Conservation (phyloP, 805 yeast species). For the Maudiozyma pseudohumilis region DNA sequence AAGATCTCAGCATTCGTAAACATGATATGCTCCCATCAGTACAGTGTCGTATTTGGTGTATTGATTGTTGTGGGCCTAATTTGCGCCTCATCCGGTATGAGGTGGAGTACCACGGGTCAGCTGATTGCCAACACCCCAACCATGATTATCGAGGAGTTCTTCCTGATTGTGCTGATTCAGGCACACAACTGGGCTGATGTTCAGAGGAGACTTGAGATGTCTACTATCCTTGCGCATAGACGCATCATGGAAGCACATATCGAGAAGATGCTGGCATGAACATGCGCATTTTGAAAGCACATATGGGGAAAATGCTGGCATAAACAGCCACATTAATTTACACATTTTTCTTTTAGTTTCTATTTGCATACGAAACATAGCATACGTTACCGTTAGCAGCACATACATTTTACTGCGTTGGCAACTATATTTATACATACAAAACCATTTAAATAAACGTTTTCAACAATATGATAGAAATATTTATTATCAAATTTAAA, state of each 20-base stretch:
- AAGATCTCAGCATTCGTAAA: constrained; percentile 22
- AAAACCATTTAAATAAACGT: too few relatives aligned
- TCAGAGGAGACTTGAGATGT: constrained; percentile 19
- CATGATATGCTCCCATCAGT: constrained; percentile 26
- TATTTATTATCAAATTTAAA: too few relatives aligned
- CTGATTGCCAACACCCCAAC: constrained; percentile 35
- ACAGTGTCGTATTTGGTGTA: constrained; percentile 27
- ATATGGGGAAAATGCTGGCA: too few relatives aligned
- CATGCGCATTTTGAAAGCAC: too few relatives aligned
- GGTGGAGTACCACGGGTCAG: constrained; percentile 35
- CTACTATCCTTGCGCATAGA: constrained; percentile 17
- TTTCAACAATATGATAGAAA: too few relatives aligned
- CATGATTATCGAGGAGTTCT: constrained; percentile 36
- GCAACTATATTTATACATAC: too few relatives aligned
- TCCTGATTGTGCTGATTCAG: constrained; percentile 31
- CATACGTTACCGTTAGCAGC: too few relatives aligned
- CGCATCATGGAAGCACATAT: constrained; percentile 8
- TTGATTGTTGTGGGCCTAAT: constrained; percentile 26
- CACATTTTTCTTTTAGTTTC: too few relatives aligned
- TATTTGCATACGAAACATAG: too few relatives aligned
- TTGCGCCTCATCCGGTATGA: constrained; percentile 27
- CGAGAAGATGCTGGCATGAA: background rate
- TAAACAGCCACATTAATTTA: too few relatives aligned
- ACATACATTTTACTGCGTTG: too few relatives aligned
- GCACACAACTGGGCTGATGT: constrained; percentile 31